Base-by-base conservation (phyloP, 441 rosid genomes). In the Populus trichocarpa region DNA sequence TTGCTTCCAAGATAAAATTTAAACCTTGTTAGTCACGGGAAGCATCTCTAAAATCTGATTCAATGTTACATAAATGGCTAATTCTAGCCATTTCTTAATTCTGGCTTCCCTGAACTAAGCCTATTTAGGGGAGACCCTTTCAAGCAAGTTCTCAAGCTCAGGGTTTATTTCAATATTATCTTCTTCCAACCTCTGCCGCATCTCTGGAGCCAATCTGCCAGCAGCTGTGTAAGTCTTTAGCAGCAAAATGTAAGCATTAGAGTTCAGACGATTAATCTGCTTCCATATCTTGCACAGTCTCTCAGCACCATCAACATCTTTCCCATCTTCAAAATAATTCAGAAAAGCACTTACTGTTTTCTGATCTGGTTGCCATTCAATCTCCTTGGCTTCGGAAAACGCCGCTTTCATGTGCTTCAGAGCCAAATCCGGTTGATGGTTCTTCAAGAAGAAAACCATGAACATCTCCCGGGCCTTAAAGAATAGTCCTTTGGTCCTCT, bases 271-370 rank as follows among this genome's bases (percentile, higher is more conserved):
- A 53, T 84, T 75, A 14, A 77, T 75, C 25, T 71, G 78, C 64
- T 88, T 87, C 83, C 93, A 79, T 69, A 82, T 50, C 80, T 46
- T 80, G 80, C 81, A 89, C 59, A 92, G 82, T 69, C 79, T 85
- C 76, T 93, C 88, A 4, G 95, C 95, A 4, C 89, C 89, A 69
- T 85, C 80, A 26, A 86, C 87, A 71, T 92, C 97, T 80, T 88
- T 86, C 79, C 82, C 83, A 74, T 84, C 84, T 70, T 73, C 76
- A 32, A 90, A 90, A 81, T 85, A 87, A 25, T 71, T 73, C 11
- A 83, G 83, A 71, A 89, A 93, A 16, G 90, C 86, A 63, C 23
- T 42, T 9, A 81, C 74, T 0, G 85, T 81, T 79, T 81, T 86
- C 38, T 79, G 72, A 26, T 74, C 71, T 23, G 90, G 91, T 63